A percentile compares a stretch with the other conserved stretches of the same genome.
Conservation (phyloP, 768 basidiomycete species). For the Cyclocybe cylindracea region DNA sequence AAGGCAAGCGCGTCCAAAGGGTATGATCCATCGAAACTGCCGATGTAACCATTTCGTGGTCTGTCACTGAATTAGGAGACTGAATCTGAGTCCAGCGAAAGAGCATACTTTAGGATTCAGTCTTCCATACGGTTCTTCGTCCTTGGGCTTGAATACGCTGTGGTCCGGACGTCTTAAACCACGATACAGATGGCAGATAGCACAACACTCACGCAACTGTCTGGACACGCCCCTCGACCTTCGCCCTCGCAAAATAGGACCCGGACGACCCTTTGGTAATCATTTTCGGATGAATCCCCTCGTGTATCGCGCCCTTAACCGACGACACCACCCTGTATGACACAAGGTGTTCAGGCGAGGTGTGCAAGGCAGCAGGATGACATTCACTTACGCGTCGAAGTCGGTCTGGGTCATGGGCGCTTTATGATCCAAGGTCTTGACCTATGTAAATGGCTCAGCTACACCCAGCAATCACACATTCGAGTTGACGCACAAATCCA, state of each 20-base stretch:
- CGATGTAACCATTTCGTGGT: constrained; percentile 91
- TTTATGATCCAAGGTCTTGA: constrained; percentile 82
- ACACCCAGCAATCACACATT: background rate
- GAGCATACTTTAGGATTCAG: constrained; percentile 76
- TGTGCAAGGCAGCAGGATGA: background rate
- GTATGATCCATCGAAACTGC: constrained; percentile 87
- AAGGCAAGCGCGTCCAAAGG: constrained; percentile 86
- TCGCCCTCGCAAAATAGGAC: constrained; percentile 88
- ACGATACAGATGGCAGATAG: background rate
- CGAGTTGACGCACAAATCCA: constrained; percentile 35
- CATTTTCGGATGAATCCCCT: constrained; percentile 88
- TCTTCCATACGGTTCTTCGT: constrained; percentile 86
- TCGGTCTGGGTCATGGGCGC: constrained; percentile 72
- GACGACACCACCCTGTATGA: constrained; percentile 57
- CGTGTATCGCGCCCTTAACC: constrained; percentile 67
- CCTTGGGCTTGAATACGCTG: constrained; percentile 91
- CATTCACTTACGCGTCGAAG: constrained; percentile 61
- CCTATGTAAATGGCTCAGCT: constrained; percentile 32
- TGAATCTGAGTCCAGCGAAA: background rate
- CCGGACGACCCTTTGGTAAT: constrained; percentile 89
- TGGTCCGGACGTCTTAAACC: background rate
- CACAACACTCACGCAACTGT: constrained; percentile 69
- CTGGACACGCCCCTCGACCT: constrained; percentile 72
- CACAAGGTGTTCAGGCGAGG: constrained; percentile 2
- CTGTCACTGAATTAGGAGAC: constrained; percentile 31